Evolutionary conservation across 2,329 filamentous ascomycete species (phyloP).

Genomic region (Claviceps lovelessii): DNA sequence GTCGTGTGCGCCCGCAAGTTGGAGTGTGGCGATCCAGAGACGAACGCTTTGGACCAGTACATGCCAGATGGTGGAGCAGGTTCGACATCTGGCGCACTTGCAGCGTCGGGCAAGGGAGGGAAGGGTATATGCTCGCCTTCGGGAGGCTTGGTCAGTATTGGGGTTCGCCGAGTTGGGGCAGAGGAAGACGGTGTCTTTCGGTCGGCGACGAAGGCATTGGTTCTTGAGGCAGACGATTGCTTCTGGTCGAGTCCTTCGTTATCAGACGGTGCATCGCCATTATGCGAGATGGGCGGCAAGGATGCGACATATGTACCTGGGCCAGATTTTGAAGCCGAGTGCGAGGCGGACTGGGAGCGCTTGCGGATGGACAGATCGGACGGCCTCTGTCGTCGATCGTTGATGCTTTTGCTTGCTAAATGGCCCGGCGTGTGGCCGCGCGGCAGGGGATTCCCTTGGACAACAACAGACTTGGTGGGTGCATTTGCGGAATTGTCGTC

Average conservation of each 20-base stretch:
- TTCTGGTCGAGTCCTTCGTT: conserved; percentile 19
- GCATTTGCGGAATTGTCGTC: conserved; percentile 20
- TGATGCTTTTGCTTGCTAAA: conserved; percentile 40
- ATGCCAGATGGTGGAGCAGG: conserved; percentile 53
- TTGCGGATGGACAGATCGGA: conserved; percentile 40
- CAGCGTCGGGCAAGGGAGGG: conserved; percentile 42
- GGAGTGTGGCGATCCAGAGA: conserved; percentile 47
- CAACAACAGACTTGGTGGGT: conserved; percentile 16
- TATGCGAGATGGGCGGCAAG: conserved; percentile 13
- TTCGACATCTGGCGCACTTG: conserved; percentile 43
- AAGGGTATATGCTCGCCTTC: conserved; percentile 33
- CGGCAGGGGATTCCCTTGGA: conserved; percentile 20
- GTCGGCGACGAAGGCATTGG: conserved; percentile 14
- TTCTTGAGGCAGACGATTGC: background rate
- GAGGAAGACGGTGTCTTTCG: conserved; percentile 8
- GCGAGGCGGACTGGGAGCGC: conserved; percentile 36
- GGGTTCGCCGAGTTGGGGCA: conserved; percentile 7
- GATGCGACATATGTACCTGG: conserved; percentile 11
- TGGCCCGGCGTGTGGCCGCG: conserved; percentile 50
- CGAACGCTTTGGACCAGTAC: conserved; percentile 55
- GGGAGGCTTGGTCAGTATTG: conserved; percentile 14
- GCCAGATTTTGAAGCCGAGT: conserved; percentile 17
- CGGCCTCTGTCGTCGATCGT: conserved; percentile 33
- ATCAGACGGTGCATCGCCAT: conserved; percentile 14
- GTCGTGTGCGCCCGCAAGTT: conserved; percentile 52